Evolutionary conservation across 1,139 yeast genomes (phyloP).

Genomic region (Yamadazyma dushanensis): DNA sequence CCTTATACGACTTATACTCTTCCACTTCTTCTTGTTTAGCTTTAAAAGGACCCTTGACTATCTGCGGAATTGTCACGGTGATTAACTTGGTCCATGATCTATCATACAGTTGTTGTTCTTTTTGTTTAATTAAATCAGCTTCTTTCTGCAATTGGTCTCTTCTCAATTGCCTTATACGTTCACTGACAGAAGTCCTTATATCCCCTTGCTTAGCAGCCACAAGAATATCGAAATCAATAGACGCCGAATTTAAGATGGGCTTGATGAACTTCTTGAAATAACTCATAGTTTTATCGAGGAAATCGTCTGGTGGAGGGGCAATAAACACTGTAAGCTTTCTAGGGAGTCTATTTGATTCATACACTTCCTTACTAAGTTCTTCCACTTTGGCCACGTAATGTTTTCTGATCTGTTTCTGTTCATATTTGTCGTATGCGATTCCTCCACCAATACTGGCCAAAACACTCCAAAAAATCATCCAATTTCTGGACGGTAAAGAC

Average conservation of each 20-base stretch:
- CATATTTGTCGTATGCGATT: slow-evolving; percentile 71
- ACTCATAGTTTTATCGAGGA: slow-evolving; percentile 70
- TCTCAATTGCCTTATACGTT: slow-evolving; percentile 72
- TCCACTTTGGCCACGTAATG: slow-evolving; percentile 67
- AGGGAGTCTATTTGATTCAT: slow-evolving; percentile 50
- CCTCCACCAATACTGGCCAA: slow-evolving; percentile 69
- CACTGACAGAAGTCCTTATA: slow-evolving; percentile 79
- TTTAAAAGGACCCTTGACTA: slow-evolving; percentile 13
- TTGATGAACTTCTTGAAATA: slow-evolving; percentile 80
- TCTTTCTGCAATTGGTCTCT: slow-evolving; percentile 23
- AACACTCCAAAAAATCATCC: slow-evolving; percentile 87
- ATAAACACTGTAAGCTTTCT: slow-evolving; percentile 79
- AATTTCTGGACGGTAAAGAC: slow-evolving; percentile 84
- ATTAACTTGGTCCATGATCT: slow-evolving; percentile 19
- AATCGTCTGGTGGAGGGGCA: slow-evolving; percentile 97
- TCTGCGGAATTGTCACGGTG: slow-evolving; percentile 13
- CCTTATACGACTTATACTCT: slow-evolving; percentile 27
- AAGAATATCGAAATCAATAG: slow-evolving; percentile 78
- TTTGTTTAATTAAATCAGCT: slow-evolving; percentile 12
- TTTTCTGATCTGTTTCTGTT: slow-evolving; percentile 65
- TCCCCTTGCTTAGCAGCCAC: slow-evolving; percentile 87
- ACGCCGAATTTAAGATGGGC: slow-evolving; percentile 84
- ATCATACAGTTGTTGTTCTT: slow-evolving; percentile 9
- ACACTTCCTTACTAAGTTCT: slow-evolving; percentile 40
- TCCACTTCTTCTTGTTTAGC: slow-evolving; percentile 22